A percentile compares a stretch with the other conserved stretches of the same genome.
Conservation (phyloP, 495 filamentous ascomycete genomes). For the Penicillium fimorum region DNA sequence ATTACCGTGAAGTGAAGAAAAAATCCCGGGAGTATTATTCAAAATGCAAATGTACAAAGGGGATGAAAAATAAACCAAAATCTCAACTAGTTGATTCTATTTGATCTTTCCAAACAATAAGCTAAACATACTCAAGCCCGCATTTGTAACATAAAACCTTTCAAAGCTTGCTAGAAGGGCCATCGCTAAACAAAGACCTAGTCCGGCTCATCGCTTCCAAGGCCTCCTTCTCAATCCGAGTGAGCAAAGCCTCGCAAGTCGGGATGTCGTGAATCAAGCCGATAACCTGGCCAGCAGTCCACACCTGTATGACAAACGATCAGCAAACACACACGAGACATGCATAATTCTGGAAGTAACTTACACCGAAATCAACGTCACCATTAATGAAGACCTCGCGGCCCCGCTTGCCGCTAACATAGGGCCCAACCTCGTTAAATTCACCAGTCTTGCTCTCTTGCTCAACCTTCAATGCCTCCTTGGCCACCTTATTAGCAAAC, state of each 20-base stretch:
- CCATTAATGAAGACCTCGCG: slow-evolving; percentile 89
- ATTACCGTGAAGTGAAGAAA: background rate
- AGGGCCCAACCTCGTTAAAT: slow-evolving; percentile 86
- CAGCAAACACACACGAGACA: slow-evolving; percentile 1
- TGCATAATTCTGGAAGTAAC: slow-evolving; percentile 27
- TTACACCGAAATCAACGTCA: slow-evolving; percentile 85
- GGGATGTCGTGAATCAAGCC: slow-evolving; percentile 69
- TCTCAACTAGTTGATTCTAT: slow-evolving; percentile 10
- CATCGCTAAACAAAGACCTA: slow-evolving; percentile 37
- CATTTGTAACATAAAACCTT: slow-evolving; percentile 2
- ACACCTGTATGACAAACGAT: slow-evolving; percentile 47
- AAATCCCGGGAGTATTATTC: background rate
- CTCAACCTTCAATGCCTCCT: slow-evolving; percentile 79
- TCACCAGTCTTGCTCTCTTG: slow-evolving; percentile 80
- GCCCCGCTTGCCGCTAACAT: slow-evolving; percentile 88
- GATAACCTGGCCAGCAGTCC: slow-evolving; percentile 71
- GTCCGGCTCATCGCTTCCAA: slow-evolving; percentile 47
- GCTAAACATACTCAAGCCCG: background rate
- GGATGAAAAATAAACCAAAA: background rate
- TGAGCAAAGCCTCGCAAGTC: slow-evolving; percentile 56
- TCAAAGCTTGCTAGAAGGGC: slow-evolving; percentile 42
- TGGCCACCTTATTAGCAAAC: slow-evolving; percentile 84
- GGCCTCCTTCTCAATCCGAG: slow-evolving; percentile 64
- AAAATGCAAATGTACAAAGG: background rate
- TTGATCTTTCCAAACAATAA: slow-evolving; percentile 13